phyloP scores from a whole-genome alignment of 345 rosid genomes.

The Arabidopsis arenosa region DNA sequence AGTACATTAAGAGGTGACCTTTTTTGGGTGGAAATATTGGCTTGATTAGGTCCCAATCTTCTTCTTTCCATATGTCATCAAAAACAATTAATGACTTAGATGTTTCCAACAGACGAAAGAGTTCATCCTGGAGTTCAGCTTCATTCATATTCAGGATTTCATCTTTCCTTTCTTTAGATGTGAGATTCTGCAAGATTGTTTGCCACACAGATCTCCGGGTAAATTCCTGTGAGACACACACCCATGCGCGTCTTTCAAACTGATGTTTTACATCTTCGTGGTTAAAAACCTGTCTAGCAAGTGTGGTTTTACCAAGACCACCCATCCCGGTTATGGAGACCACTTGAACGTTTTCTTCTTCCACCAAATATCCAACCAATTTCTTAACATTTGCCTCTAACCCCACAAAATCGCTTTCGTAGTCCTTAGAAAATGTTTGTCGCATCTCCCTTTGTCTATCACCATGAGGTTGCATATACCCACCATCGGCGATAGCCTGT shows the following conservation, averaged over 20 bases:
- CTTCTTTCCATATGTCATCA: neutral
- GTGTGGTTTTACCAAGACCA: neutral
- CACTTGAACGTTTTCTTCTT: neutral
- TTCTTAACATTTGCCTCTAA: neutral
- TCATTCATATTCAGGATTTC: neutral
- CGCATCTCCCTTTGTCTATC: neutral
- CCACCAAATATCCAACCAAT: neutral
- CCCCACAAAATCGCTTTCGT: neutral
- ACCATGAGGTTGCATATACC: neutral
- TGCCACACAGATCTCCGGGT: neutral
- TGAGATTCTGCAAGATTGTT: neutral
- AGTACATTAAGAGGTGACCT: neutral
- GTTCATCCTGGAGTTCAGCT: neutral
- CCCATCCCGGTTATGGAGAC: constrained; percentile 1
- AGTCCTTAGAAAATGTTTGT: neutral
- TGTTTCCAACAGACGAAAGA: neutral
- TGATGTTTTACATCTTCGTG: neutral
- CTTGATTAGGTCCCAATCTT: neutral
- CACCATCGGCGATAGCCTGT: neutral
- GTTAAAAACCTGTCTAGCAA: neutral
- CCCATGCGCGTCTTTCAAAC: neutral
- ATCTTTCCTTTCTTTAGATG: neutral
- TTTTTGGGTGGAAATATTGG: neutral
- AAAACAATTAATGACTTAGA: neutral
- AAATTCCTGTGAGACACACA: neutral